Evolutionary conservation across 2,329 filamentous ascomycete species (phyloP), one percentile per base, ranked within the genome.

Genomic region (Exophiala sideris): DNA sequence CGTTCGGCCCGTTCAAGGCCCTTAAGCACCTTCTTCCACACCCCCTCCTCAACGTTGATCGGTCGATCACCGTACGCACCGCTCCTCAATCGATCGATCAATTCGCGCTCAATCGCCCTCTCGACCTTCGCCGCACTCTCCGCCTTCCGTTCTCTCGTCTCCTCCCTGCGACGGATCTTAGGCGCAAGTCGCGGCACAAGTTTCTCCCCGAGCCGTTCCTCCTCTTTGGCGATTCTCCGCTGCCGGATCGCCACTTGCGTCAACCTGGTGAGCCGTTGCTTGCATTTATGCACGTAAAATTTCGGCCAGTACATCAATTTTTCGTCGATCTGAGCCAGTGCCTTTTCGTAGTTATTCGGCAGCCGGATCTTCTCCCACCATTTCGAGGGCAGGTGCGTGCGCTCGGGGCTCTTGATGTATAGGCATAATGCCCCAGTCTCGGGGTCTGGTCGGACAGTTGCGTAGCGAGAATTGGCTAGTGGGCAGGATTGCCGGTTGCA

Each of bases 21-120:
- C 58, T 86, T 85, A 64, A 99, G 83, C 6, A 99, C 94, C 81
- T 91, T 95, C 81, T 95, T 95, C 94, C 94, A 99, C 58, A 99
- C 90, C 11, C 83, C 81, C 71, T 96, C 91, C 71, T 95, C 94
- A 48, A 96, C 91, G 69, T 99, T 99, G 62, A 99, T 79, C 39
- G 94, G 94, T 69, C 89, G 84, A 65, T 97, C 91, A 50, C 94
- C 94, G 72, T 99, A 97, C 2, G 91, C 91, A 42, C 94, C 94
- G 67, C 90, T 91, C 62, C 91, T 82, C 71, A 99, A 75, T 64
- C 94, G 80, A 73, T 97, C 90, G 64, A 99, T 87, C 62, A 99
- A 79, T 74, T 97, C 92, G 51, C 94, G 80, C 79, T 99, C 94
- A 71, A 99, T 97, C 6, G 91, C 91, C 62, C 90, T 80, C 79